These are phyloP conservation scores for Hemileia vastatrix DNA, from an alignment of 1,284 basidiomycete species.

Conservation along the genomic window DNA sequence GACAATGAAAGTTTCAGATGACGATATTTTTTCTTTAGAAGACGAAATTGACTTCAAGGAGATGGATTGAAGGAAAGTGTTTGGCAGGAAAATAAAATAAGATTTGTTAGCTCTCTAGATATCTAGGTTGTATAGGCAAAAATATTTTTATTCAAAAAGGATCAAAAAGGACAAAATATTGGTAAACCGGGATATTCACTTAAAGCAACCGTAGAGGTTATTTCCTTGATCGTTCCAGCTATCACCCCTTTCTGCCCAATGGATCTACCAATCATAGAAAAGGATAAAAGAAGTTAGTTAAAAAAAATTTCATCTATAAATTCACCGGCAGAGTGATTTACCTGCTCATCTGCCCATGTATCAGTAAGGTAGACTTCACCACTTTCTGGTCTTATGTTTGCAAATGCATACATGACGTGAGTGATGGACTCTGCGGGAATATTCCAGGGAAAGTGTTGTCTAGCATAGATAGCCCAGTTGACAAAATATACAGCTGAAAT, in stretches of 20 bases:
- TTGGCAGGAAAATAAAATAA: too few species aligned
- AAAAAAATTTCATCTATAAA: too few species aligned
- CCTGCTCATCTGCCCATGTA: constrained; percentile 39
- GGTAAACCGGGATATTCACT: too few species aligned
- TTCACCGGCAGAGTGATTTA: too few species aligned
- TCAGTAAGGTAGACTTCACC: constrained; percentile 42
- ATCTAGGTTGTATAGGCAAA: too few species aligned
- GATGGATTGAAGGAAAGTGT: too few species aligned
- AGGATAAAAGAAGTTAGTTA: too few species aligned
- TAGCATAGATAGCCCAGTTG: constrained; percentile 44
- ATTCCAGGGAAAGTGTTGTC: constrained; percentile 37
- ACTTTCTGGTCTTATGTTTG: constrained; percentile 39
- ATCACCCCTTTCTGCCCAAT: constrained; percentile 37
- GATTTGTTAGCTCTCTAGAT: too few species aligned
- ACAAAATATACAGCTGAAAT: constrained; percentile 28
- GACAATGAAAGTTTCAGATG: constrained; percentile 42
- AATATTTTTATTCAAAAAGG: too few species aligned
- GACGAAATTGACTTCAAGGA: constrained; percentile 26
- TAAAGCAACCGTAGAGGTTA: constrained; percentile 42
- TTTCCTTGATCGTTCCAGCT: constrained; percentile 36
- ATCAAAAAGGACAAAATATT: too few species aligned
- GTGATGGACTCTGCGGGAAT: constrained; percentile 35
- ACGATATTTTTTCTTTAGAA: constrained; percentile 37
- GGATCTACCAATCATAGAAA: constrained; percentile 30
- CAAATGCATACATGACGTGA: constrained; percentile 44